Conservation (phyloP, 345 rosid species). For the Aquilaria yunnanensis region DNA sequence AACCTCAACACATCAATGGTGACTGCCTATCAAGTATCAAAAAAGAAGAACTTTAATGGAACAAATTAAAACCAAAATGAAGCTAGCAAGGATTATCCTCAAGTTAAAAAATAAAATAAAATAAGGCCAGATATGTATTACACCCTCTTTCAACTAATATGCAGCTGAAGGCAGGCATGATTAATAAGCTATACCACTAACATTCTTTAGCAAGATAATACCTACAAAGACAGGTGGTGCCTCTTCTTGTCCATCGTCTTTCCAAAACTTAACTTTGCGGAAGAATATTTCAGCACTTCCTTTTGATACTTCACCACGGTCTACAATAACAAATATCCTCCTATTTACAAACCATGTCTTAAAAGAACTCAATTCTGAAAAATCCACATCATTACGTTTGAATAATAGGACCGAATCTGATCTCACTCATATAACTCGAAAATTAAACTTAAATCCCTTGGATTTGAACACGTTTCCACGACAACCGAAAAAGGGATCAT, state of each 20-base stretch:
- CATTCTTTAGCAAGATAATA: slow-evolving; percentile 34
- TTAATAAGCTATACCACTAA: not conserved
- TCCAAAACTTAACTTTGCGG: slow-evolving; percentile 98
- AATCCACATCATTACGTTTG: slow-evolving; percentile 2
- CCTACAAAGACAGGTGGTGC: slow-evolving; percentile 99
- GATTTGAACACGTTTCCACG: too few species aligned
- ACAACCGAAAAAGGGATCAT: too few species aligned
- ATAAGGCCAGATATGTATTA: too few species aligned
- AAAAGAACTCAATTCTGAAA: not conserved
- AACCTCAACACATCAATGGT: not conserved
- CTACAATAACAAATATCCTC: slow-evolving; percentile 27
- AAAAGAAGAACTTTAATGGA: slow-evolving; percentile 5
- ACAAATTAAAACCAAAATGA: not conserved
- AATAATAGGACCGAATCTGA: not conserved
- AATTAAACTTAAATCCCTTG: too few species aligned
- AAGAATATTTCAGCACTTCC: slow-evolving; percentile 95
- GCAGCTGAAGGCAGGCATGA: not conserved
- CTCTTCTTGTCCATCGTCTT: slow-evolving; percentile 88
- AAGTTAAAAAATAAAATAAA: slow-evolving; percentile 2
- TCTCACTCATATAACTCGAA: slow-evolving; percentile 3
- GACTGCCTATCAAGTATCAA: slow-evolving; percentile 2
- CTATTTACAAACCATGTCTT: not conserved
- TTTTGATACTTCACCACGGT: slow-evolving; percentile 85
- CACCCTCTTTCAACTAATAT: slow-evolving; percentile 5
- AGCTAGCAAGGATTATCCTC: not conserved